phyloP scores from a whole-genome alignment of 2,329 filamentous ascomycete genomes.

The Claviceps digitariae region DNA sequence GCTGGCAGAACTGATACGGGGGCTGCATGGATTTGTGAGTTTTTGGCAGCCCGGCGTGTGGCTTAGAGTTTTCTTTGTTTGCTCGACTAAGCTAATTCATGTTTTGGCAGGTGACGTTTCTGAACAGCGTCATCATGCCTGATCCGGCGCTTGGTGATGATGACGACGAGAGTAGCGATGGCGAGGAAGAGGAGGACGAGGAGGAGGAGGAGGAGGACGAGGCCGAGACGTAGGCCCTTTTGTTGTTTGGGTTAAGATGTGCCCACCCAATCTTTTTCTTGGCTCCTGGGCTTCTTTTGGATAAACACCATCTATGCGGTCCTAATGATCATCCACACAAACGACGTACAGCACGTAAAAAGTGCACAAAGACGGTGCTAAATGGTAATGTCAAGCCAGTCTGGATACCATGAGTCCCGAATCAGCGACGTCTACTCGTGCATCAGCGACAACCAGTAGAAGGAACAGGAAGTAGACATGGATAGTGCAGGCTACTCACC shows the following conservation, averaged over 20 bases:
- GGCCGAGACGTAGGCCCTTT: background rate
- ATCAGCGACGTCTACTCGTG: no score
- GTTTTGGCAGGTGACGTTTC: constrained; percentile 49
- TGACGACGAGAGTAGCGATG: constrained; percentile 27
- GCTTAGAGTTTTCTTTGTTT: background rate
- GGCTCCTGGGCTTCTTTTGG: no score
- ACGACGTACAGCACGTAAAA: no score
- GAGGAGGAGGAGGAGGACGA: constrained; percentile 16
- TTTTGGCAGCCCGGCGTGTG: background rate
- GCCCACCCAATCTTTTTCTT: constrained; percentile 18
- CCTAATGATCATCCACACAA: no score
- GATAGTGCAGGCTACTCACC: no score
- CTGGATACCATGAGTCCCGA: no score
- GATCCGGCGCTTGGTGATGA: constrained; percentile 39
- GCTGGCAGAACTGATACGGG: constrained; percentile 49
- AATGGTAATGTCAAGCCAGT: no score
- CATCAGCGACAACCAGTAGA: no score
- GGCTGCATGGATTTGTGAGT: constrained; percentile 65
- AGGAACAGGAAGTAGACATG: no score
- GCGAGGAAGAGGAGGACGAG: constrained; percentile 18
- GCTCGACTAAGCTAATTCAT: background rate
- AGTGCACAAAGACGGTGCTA: no score
- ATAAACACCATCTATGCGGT: no score
- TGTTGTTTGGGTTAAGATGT: background rate
- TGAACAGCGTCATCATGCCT: constrained; percentile 63